Evolutionary conservation across 2,329 filamentous ascomycete species (phyloP).

Genomic region (Fusarium udum): DNA sequence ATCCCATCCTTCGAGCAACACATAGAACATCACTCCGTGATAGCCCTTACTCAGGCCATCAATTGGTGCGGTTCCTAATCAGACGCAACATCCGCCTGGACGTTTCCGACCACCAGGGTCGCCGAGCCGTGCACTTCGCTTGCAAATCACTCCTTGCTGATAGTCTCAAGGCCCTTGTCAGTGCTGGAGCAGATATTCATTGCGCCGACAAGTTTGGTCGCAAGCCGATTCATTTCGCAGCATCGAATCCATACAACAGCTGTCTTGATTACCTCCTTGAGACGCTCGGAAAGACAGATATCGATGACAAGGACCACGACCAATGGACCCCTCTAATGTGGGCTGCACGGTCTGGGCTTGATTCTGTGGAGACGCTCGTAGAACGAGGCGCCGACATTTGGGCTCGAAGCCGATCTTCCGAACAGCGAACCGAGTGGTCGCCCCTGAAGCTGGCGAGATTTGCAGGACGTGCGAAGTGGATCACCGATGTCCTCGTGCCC

Average conservation of each 20-base stretch:
- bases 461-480: too few species aligned
- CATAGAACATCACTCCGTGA: too few species aligned
- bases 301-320: neutral
- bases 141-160: neutral
- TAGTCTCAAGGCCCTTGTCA: neutral
- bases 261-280: neutral
- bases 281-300: neutral
- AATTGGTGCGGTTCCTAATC: neutral
- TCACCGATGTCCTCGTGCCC: neutral
- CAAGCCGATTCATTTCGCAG: neutral
- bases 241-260: rapidly evolving
- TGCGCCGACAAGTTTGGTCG: neutral
- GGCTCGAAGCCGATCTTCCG: neutral
- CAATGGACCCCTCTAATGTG: neutral
- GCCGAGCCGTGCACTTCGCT: neutral
- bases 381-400: neutral
- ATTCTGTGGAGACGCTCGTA: neutral
- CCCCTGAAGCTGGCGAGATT: neutral
- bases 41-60: neutral
- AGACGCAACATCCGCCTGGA: neutral
- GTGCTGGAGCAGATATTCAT: neutral
- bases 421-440: neutral
- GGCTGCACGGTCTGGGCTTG: neutral
- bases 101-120: neutral
- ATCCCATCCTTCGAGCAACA: neutral